phyloP scores from a whole-genome alignment of 176 grass and related monocot genomes.

The Oryza rufipogon region DNA sequence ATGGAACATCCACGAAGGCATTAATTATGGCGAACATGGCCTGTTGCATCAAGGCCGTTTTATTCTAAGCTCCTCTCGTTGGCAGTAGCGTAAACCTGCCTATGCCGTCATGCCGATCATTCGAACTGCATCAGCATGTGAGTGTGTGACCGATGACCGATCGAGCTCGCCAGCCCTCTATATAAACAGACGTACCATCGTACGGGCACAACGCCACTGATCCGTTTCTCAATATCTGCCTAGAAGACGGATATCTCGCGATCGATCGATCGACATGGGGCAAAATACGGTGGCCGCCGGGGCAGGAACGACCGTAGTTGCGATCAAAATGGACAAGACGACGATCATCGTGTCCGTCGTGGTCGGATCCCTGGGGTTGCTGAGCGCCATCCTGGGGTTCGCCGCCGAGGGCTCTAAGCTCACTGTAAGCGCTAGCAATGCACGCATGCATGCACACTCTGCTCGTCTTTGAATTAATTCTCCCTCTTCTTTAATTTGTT shows the following conservation, averaged over 20 bases:
- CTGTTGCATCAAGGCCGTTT: no score
- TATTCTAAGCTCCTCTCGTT: no score
- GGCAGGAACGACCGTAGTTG: neutral
- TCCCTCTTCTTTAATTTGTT: no score
- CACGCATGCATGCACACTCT: neutral
- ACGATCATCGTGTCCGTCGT: constrained; percentile 13
- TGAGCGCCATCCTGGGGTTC: constrained; percentile 46
- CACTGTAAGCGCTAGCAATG: constrained; percentile 16
- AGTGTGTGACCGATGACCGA: no score
- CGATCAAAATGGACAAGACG: constrained; percentile 12
- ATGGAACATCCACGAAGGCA: no score
- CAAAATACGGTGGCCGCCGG: neutral
- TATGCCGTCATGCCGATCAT: no score
- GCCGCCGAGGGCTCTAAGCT: constrained; percentile 37
- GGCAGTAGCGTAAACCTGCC: no score
- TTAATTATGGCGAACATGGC: no score
- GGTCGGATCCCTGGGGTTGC: constrained; percentile 32
- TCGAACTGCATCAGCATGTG: no score
- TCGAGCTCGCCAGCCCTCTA: neutral
- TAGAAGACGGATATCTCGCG: no score
- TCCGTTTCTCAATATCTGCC: neutral
- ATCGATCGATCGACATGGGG: neutral
- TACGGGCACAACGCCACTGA: neutral
- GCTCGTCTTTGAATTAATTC: neutral
- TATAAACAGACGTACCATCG: neutral